Percentiles rank a stretch among this genome's conserved stretches.
Evolutionary conservation across 257 asterid genomes (phyloP).

Genomic region (Salvia hispanica): DNA sequence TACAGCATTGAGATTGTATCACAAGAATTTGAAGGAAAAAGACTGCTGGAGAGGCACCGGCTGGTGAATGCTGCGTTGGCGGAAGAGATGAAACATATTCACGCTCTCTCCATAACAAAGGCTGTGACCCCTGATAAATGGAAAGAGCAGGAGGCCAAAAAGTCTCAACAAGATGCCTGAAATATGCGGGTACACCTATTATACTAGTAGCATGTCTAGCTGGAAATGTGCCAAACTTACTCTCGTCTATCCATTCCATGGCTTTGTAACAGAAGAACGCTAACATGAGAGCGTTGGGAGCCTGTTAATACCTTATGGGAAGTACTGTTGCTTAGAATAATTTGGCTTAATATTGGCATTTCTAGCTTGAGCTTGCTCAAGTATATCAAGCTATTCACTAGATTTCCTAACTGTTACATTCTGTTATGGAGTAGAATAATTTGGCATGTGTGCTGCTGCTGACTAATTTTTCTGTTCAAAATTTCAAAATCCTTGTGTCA

Average conservation of each 20-base stretch:
- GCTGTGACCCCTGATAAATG: slow-evolving; percentile 79
- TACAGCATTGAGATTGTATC: slow-evolving; percentile 72
- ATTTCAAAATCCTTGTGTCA: too few species aligned
- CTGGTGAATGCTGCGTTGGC: slow-evolving; percentile 70
- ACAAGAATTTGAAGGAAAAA: slow-evolving; percentile 78
- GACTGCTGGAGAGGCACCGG: slow-evolving; percentile 89
- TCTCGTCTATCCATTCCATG: background rate
- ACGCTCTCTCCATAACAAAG: slow-evolving; percentile 86
- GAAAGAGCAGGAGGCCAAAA: slow-evolving; percentile 63
- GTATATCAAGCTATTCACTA: too few species aligned
- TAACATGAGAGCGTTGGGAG: background rate
- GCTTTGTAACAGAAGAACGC: slow-evolving; percentile 16
- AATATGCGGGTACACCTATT: background rate
- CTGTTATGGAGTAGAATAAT: too few species aligned
- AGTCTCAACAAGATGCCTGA: slow-evolving; percentile 51
- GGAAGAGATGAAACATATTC: slow-evolving; percentile 83
- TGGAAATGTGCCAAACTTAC: slow-evolving; percentile 8
- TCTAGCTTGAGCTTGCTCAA: too few species aligned
- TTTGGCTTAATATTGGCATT: too few species aligned
- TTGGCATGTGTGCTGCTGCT: too few species aligned
- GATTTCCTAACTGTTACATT: too few species aligned
- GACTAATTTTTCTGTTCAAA: too few species aligned
- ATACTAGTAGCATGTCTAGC: background rate
- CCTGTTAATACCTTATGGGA: background rate
- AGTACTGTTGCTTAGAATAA: background rate